phyloP scores from a whole-genome alignment of 2,329 filamentous ascomycete species.

The Gnomoniopsis sp. region DNA sequence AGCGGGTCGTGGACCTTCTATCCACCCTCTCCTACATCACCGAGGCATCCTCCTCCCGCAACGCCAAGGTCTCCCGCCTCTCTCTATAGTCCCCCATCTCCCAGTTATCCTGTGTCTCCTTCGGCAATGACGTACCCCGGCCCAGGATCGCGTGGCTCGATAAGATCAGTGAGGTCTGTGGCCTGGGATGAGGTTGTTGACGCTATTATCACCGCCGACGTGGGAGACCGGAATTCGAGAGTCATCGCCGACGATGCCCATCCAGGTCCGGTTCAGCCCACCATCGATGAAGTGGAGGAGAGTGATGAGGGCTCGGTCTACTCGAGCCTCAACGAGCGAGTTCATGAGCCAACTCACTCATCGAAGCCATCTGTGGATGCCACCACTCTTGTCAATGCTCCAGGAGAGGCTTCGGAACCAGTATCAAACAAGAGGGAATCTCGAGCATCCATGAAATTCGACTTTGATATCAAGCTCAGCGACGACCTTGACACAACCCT shows the following conservation, averaged over 20 bases:
- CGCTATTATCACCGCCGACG: conserved; percentile 6
- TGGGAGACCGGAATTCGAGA: neutral
- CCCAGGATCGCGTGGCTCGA: neutral
- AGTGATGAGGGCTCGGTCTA: neutral
- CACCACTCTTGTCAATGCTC: conserved; percentile 2
- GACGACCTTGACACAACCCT: neutral
- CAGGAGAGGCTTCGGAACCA: neutral
- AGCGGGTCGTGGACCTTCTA: neutral
- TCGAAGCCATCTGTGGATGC: conserved; percentile 6
- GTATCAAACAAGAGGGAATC: neutral
- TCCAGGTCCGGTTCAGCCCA: neutral
- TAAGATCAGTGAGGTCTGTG: conserved; percentile 1
- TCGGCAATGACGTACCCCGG: neutral
- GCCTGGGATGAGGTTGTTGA: conserved; percentile 6
- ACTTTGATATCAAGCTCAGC: neutral
- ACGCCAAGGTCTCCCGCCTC: neutral
- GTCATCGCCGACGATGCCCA: neutral
- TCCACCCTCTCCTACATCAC: neutral
- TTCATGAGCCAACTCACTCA: neutral
- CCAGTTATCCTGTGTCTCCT: neutral
- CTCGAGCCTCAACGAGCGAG: neutral
- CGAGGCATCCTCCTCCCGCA: neutral
- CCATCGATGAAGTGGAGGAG: conserved; percentile 3
- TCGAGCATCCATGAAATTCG: conserved; percentile 2
- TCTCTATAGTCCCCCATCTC: neutral